phyloP scores from a whole-genome alignment of 257 asterid genomes.

The Hygrophila difformis region DNA sequence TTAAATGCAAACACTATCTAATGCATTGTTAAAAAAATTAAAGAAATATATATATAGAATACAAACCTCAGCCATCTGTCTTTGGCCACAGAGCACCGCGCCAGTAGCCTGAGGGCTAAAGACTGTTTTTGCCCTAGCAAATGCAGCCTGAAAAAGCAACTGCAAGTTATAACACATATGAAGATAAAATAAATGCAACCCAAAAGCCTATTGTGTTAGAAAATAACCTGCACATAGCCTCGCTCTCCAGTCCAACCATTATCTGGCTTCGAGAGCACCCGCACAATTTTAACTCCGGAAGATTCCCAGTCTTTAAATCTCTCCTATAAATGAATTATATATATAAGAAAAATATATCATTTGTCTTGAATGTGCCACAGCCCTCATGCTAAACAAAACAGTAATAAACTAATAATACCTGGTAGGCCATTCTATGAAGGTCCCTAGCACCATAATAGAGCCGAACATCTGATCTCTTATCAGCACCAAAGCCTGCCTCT shows the following conservation, averaged over 20 bases:
- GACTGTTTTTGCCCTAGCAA: constrained; percentile 56
- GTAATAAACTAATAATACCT: constrained; percentile 25
- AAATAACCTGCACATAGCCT: constrained; percentile 76
- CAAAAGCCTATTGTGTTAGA: background rate
- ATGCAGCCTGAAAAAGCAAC: constrained; percentile 61
- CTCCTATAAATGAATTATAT: constrained; percentile 32
- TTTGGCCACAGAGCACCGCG: constrained; percentile 88
- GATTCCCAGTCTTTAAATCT: constrained; percentile 78
- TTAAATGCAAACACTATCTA: background rate
- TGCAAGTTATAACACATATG: background rate
- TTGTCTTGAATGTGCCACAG: background rate
- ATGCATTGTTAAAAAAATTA: background rate
- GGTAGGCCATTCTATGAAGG: constrained; percentile 80
- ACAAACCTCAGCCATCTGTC: constrained; percentile 86
- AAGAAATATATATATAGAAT: too few relatives aligned
- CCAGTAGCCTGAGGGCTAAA: constrained; percentile 61
- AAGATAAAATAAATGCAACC: background rate
- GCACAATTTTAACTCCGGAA: constrained; percentile 65
- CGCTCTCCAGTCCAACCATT: constrained; percentile 68
- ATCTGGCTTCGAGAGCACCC: constrained; percentile 78
- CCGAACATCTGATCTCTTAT: constrained; percentile 70
- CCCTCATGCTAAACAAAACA: constrained; percentile 15
- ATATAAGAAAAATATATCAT: background rate
- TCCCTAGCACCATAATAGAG: constrained; percentile 93
- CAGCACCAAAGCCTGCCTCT: constrained; percentile 69